Percentiles rank a stretch among this genome's conserved stretches.
Evolutionary conservation across 768 basidiomycete genomes (phyloP).

Genomic region (Gelatoporia subvermispora): DNA sequence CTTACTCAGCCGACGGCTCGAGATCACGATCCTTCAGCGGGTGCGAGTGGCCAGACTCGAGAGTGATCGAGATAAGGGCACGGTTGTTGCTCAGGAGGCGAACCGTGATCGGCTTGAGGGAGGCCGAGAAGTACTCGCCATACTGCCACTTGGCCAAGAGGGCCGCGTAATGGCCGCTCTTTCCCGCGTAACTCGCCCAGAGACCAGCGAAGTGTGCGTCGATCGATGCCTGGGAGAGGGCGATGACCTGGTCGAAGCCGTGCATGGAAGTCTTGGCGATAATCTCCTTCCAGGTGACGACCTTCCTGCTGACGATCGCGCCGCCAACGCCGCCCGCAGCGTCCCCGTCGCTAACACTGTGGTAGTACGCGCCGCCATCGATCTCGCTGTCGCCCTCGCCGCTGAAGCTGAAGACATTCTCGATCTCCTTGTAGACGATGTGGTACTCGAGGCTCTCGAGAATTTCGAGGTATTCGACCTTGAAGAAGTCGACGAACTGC

Average conservation of each 20-base stretch:
- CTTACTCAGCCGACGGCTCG: not conserved
- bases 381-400: not conserved
- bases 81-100: constrained; percentile 15
- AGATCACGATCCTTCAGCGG: constrained; percentile 1
- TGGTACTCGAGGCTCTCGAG: constrained; percentile 13
- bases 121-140: constrained; percentile 13
- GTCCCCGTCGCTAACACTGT: constrained; percentile 1
- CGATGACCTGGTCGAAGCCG: constrained; percentile 22
- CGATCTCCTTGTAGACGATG: constrained; percentile 13
- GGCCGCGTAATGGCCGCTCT: not conserved
- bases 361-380: not conserved
- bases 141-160: constrained; percentile 9
- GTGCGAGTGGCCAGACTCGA: constrained; percentile 10
- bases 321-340: not conserved
- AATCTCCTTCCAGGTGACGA: constrained; percentile 9
- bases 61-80: constrained; percentile 18
- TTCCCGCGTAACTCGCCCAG: constrained; percentile 6
- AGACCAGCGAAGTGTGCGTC: constrained; percentile 15
- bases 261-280: constrained; percentile 11
- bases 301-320: not conserved
- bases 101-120: constrained; percentile 17
- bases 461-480: constrained; percentile 17
- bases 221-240: constrained; percentile 20
- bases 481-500: constrained; percentile 12
- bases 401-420: too few relatives aligned